Base-by-base conservation (phyloP, 768 basidiomycete species). In the Fomitopsis pulvina region DNA sequence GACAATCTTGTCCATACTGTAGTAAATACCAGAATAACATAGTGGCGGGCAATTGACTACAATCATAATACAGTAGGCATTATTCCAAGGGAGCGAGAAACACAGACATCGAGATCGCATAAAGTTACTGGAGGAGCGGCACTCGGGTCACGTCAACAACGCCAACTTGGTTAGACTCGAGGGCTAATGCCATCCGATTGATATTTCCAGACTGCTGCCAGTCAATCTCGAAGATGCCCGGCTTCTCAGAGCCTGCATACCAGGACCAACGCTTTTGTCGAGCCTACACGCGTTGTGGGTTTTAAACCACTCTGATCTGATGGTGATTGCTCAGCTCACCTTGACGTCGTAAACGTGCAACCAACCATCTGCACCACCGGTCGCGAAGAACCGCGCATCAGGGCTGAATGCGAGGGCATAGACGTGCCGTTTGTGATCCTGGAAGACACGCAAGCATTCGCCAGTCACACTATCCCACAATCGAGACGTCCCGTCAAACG, bases 391-490 rank as follows among this genome's bases (percentile, higher is more conserved):
- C 42, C 71, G 70, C 0, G 89, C 87, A 44, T 80, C 74, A 0
- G 89, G 88, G 58, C 85, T 86, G 64, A 91, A 91, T 4, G 80
- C 68, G 26, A 92, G 60, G 1, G 86, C 77, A 63, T 85, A 93
- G 30, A 92, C 78, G 21, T 83, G 77, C 27, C 78, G 76, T 54
- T 70, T 79, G 66, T 92, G 87, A 54, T 90, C 86, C 5, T 66
- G 64, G 60, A 95, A 84, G 18, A 81, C 71, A 52, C 80, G 74
- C 28, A 90, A 63, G 61, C 91, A 93, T 39, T 79, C 75, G 25
- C 90, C 90, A 0, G 84, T 84, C 40, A 77, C 74, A 2, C 83
- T 79, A 64, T 93, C 85, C 92, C 92, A 95, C 26, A 95, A 56
- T 37, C 88, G 80, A 4, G 86, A 79, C 1, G 89, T 87, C 12